Percentiles rank a stretch among this genome's conserved stretches.
phyloP scores from a whole-genome alignment of 768 basidiomycete species.

The Leccinum imitatum region DNA sequence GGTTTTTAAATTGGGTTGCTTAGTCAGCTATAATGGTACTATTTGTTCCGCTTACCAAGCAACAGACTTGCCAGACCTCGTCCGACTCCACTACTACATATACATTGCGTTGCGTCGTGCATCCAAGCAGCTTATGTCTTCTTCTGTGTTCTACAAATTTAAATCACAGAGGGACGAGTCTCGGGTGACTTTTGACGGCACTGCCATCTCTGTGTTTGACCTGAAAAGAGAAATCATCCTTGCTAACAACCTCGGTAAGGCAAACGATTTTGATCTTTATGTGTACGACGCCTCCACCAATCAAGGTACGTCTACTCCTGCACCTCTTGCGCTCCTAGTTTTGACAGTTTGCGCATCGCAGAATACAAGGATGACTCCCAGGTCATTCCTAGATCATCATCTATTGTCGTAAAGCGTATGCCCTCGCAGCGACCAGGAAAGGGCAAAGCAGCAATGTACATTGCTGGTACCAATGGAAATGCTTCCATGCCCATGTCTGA shows the following conservation, averaged over 20 bases:
- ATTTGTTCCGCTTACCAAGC: neutral
- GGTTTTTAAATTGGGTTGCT: conserved; percentile 14
- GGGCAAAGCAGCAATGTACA: conserved; percentile 78
- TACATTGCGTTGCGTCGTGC: conserved; percentile 23
- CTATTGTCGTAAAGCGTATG: conserved; percentile 88
- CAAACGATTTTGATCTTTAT: conserved; percentile 93
- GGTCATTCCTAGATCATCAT: conserved; percentile 92
- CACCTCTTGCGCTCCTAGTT: neutral
- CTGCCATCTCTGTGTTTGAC: conserved; percentile 98
- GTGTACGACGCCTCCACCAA: conserved; percentile 82
- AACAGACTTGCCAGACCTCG: neutral
- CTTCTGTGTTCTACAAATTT: conserved; percentile 98
- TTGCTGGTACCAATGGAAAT: conserved; percentile 46
- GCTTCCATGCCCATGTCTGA: conserved; percentile 49
- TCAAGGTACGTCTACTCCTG: conserved; percentile 64
- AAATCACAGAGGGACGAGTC: conserved; percentile 94
- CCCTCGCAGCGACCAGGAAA: conserved; percentile 80
- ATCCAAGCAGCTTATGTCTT: conserved; percentile 55
- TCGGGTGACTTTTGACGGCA: conserved; percentile 95
- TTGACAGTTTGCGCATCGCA: conserved; percentile 31
- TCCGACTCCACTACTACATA: neutral
- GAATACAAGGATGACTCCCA: conserved; percentile 91
- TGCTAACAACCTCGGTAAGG: conserved; percentile 94
- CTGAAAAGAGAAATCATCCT: conserved; percentile 98
- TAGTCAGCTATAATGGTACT: conserved; percentile 14